Percentiles rank a stretch among this genome's conserved stretches.
These are phyloP conservation scores for Backusella parvicylindrica DNA, from an alignment of 192 early-diverging fungal species.

Conservation along the genomic window DNA sequence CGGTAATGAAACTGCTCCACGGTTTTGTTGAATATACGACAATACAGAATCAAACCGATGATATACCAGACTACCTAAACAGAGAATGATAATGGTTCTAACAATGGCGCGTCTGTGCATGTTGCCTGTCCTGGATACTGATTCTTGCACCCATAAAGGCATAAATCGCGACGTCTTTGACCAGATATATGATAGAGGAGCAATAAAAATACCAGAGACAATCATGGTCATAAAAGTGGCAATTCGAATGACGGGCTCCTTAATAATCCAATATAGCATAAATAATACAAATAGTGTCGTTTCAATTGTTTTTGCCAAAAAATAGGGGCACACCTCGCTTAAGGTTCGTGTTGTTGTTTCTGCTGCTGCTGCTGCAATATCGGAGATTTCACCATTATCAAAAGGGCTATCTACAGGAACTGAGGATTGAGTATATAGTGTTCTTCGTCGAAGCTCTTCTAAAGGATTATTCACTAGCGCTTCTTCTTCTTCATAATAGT, in stretches of 20 bases:
- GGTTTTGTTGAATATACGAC: neutral
- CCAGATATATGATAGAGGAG: neutral
- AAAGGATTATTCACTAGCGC: neutral
- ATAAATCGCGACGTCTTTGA: neutral
- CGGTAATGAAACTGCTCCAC: neutral
- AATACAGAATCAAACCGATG: neutral
- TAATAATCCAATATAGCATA: neutral
- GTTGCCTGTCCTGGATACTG: neutral
- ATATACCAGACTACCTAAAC: neutral
- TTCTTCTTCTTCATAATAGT: neutral
- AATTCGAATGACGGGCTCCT: neutral
- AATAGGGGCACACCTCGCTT: neutral
- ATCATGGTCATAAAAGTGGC: conserved; percentile 1
- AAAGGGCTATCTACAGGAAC: neutral
- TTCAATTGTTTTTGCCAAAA: neutral
- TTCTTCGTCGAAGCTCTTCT: neutral
- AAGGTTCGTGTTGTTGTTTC: neutral
- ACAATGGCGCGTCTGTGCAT: neutral
- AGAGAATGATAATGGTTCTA: neutral
- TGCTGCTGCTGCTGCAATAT: neutral
- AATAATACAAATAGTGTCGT: neutral
- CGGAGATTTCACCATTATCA: neutral
- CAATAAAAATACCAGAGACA: neutral
- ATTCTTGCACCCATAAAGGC: neutral
- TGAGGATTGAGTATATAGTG: neutral